Base-by-base conservation (phyloP, 257 asterid species). In the Ligustrum vulgare region DNA sequence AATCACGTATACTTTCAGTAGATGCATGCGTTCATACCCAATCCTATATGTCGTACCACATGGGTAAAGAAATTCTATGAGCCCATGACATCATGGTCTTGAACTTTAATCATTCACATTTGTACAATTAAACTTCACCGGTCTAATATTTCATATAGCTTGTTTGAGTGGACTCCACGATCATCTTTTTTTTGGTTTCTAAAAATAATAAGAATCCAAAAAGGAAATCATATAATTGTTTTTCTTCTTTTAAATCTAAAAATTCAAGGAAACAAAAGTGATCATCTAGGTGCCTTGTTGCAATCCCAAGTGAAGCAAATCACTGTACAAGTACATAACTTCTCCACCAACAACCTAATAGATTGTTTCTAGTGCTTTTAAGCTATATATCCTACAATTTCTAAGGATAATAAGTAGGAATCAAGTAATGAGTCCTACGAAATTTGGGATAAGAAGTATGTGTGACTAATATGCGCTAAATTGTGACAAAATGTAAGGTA, bases 241-340 rank as follows among this genome's bases (percentile, higher is more conserved):
- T 16, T 0, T 49, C 15, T 45, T 45, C 54, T 13, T 45, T 45
- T 7, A 13, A 13, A 45, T 45, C 54, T n/a, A 15, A 45, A 45
- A 1, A 13, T 45, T 45, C 13, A 45, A 45, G 54, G 54, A 45
- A 45, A 45, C 49, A 71, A 20, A 32, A 49, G 37, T 25, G 39
- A 41, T 10, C 28, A 23, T 70, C 63, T 20, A 70, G 74, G 7
- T 10, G 3, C 51, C 74, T 70, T 70, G 66, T 51, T 51, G 62
- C 62, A 51, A 2, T 51, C 62, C 62, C 62, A 51, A 3, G 62
- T 16, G 62, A 51, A 51, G 25, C 11, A 51, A 6, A 51, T 5
- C 62, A 51, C 10, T 16, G n/a, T 18, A 51, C 22, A 41, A 41
- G 15, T 39, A 9, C 47, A 39, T 4, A 51, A 18, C 25, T 34